Evolutionary conservation across 2,329 filamentous ascomycete species (phyloP), one percentile per base, ranked within the genome.

Genomic region (Fulvia fulva): DNA sequence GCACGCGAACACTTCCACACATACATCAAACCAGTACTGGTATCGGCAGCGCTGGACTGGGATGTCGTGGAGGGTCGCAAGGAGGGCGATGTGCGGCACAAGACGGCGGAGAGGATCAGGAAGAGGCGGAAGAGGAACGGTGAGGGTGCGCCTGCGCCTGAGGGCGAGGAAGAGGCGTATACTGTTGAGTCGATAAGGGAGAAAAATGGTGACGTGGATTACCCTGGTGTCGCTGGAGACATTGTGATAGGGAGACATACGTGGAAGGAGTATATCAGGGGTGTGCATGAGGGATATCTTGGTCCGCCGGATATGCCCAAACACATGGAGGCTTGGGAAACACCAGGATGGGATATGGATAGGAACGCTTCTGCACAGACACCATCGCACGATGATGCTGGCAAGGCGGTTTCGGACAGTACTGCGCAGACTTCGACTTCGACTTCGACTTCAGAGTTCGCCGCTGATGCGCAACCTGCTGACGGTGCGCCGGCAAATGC

Each of bases 251-350:
- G 94, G 12, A 81, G 93, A 57, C 89, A 97, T 72, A 87, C 93
- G 9, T 99, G 94, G 94, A 99, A 97, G 77, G 94, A 99, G 76
- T 99, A 97, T 73, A 79, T 97, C 23, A 83, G 92, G 58, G 94
- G 94, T 47, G 71, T 97, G 65, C 94, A 99, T 72, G 94, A 99
- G 76, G 94, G 94, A 56, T 99, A 94, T 93, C 78, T 99, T 23
- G 93, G 94, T 0, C 91, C 94, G 7, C 77, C 96, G 45, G 84
- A 88, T 59, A 75, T 85, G 56, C 88, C 88, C 1, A 65, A 68
- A 53, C 62, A 66, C 19, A 23, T 49, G 14, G 59, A 59, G 46
- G 73, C 73, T 57, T 21, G 45, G 43, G 32, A 53, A 22, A 22
- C 43, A 21, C 43, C 41, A 37, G 19, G 34, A 25, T 26, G 41